Evolutionary conservation across 371 early-diverging fungal genomes (phyloP), one percentile per base, ranked within the genome.

Genomic region (Mucor saturninus): DNA sequence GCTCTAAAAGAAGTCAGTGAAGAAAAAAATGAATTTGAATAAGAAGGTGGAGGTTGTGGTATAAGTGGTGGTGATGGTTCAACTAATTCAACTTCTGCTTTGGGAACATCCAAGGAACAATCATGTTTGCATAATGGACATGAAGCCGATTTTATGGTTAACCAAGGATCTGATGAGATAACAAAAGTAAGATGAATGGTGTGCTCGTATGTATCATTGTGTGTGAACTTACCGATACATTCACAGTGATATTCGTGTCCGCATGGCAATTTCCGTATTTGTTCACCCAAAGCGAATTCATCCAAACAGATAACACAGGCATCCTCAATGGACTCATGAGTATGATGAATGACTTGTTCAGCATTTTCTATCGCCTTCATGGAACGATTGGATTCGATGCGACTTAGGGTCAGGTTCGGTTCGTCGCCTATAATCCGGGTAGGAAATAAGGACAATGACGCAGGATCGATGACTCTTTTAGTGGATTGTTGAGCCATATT

Each of bases 241-340:
- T 88, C 89, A 26, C 83, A 75, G 61, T 95, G 96, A 69, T 89
- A 96, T 59, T 83, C 85, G 72, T 96, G 96, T 3, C 75, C 75
- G 68, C 96, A 96, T 2, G 86, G 84, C 11, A 96, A 76, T 28
- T 78, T 62, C 3, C 94, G 76, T 45, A 95, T 66, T 29, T 67
- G 59, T 29, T 91, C 91, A 14, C 86, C 87, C 4, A 63, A 43
- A 6, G 72, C 77, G 72, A 89, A 94, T 10, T 87, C 90, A 64
- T 88, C 86, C 43, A 95, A 71, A 66, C 96, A 96, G 54, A 96
- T 90, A 26, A 89, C 88, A 70, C 96, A 96, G 2, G 78, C 61
- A 37, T 59, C 61, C 7, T 63, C 64, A 15, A 54, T 37, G 15
- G 26, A 15, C 28, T 63, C 58, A 52, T 52, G 10, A 3, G 61